Conservation (phyloP, 164 flowering plant genomes). For the Nelumbo lutea region DNA sequence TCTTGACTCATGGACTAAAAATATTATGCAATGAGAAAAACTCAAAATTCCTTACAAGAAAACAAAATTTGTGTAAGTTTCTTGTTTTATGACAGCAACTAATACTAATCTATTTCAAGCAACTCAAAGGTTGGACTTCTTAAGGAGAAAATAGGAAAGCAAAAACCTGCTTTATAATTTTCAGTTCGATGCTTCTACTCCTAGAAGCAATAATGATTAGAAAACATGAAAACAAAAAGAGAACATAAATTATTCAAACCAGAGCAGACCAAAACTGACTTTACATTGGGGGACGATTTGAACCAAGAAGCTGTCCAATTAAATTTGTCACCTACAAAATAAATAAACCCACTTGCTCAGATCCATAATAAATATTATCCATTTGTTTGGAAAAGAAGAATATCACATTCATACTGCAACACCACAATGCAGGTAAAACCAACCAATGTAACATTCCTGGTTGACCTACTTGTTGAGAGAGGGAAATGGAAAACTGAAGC, state of each 20-base stretch:
- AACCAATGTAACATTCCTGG: too few relatives aligned
- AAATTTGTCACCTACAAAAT: slow-evolving; percentile 61
- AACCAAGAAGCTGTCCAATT: slow-evolving; percentile 69
- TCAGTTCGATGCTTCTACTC: background rate
- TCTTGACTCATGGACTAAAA: too few relatives aligned
- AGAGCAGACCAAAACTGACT: background rate
- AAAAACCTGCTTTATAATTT: background rate
- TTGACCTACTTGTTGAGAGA: background rate
- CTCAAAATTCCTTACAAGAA: background rate
- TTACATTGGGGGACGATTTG: slow-evolving; percentile 64
- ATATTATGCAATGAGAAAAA: background rate
- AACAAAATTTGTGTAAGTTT: background rate
- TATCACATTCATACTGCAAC: too few relatives aligned
- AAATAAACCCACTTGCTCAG: background rate
- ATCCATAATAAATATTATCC: too few relatives aligned
- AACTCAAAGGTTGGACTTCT: background rate
- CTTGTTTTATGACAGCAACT: background rate
- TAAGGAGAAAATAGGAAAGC: background rate
- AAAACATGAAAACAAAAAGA: background rate
- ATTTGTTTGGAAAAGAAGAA: too few relatives aligned
- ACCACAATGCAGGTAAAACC: too few relatives aligned
- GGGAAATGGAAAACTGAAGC: background rate
- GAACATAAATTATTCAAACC: background rate
- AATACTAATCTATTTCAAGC: background rate
- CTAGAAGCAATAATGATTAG: background rate